Base-by-base conservation (phyloP, 2,329 filamentous ascomycete species). In the Thielaviopsis ethacetica region DNA sequence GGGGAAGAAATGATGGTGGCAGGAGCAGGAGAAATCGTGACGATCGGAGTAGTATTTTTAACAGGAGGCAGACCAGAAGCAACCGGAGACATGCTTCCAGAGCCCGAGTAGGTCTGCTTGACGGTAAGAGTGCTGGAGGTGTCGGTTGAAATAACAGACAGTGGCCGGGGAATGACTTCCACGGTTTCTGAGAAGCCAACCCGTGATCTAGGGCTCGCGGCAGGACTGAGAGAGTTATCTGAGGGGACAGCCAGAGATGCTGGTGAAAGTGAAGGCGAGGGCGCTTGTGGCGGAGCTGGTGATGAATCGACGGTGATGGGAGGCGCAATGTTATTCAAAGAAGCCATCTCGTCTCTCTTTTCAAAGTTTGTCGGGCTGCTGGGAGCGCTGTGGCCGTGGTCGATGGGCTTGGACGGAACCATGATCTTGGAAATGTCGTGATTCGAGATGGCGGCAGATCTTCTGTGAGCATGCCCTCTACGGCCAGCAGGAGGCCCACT, bases 141-240 rank as follows among this genome's bases (percentile, higher is more conserved):
- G 68, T 93, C 89, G 21, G 84, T 91, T 1, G 89, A 95, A 15
- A 94, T 83, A 21, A 91, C 75, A 1, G 91, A 95, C 19, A 94
- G 72, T 0, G 91, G 90, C 12, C 88, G 81, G 5, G 86, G 86
- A 65, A 91, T 91, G 63, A 86, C 90, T 68, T 94, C 88, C 27
- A 94, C 76, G 12, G 82, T 86, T 63, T 94, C 89, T 0, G 87
- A 89, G 67, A 95, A 95, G 0, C 86, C 87, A 53, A 95, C 89
- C 13, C 86, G 77, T 50, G 83, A 79, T 61, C 83, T 79, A 3
- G 77, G 76, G 22, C 34, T 65, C 61, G 38, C 13, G 17, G 38
- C 15, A n/a, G 17, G 17, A 10, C 17, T 44, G 15, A 44, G 38
- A 44, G 38, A 44, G 38, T 44, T 44, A n/a, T 44, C 38, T 17